Percentiles rank a stretch among this genome's conserved stretches.
These are phyloP conservation scores for Gleditsia sinensis DNA, from an alignment of 306 rosid species.

Conservation along the genomic window DNA sequence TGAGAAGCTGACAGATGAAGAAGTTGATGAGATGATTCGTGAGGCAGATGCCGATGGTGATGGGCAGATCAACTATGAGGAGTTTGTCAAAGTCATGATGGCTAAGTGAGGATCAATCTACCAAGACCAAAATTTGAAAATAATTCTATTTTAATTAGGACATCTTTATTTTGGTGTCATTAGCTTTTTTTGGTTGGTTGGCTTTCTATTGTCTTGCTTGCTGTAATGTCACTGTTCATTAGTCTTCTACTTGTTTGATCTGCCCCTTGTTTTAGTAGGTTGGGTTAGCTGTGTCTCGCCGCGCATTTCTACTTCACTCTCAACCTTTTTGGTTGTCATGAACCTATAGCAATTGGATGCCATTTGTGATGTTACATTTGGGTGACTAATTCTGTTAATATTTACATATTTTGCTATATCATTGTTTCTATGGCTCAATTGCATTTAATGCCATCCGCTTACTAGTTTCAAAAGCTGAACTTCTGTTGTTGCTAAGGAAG, in stretches of 20 bases:
- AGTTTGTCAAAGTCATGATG: slow-evolving; percentile 61
- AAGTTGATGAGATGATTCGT: slow-evolving; percentile 61
- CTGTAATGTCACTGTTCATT: slow-evolving; percentile 32
- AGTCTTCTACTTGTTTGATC: slow-evolving; percentile 41
- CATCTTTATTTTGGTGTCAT: slow-evolving; percentile 32
- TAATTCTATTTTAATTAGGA: slow-evolving; percentile 37
- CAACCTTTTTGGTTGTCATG: slow-evolving; percentile 11
- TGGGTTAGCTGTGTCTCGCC: slow-evolving; percentile 21
- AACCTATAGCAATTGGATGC: slow-evolving; percentile 36
- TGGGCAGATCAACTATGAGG: slow-evolving; percentile 61
- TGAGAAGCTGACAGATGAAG: slow-evolving; percentile 63
- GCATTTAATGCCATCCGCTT: no score
- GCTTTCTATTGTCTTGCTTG: slow-evolving; percentile 33
- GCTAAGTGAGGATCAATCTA: slow-evolving; percentile 47
- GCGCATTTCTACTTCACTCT: background rate
- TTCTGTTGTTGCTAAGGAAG: no score
- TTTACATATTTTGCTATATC: background rate
- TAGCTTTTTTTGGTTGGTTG: slow-evolving; percentile 43
- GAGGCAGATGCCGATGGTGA: slow-evolving; percentile 67
- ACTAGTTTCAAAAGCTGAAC: no score
- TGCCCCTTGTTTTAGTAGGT: slow-evolving; percentile 26
- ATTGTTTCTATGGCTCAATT: background rate
- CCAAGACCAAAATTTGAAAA: slow-evolving; percentile 28
- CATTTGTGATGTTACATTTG: slow-evolving; percentile 22
- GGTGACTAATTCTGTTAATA: slow-evolving; percentile 26